Base-by-base conservation (phyloP, 345 rosid species). In the Euphorbia pulcherrima region DNA sequence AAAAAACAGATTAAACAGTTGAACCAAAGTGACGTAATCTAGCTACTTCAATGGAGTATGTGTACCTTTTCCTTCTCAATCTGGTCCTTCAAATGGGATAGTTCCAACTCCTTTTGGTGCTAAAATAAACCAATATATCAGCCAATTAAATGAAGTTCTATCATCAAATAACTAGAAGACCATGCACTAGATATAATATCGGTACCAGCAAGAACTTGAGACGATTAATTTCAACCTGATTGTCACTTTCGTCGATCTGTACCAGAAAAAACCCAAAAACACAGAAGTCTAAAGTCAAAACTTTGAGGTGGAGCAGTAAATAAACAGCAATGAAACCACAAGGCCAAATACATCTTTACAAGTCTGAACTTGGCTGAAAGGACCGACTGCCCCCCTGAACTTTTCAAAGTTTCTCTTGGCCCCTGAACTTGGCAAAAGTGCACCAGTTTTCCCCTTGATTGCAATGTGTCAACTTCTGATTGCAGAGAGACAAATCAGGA, bases 101-200 rank as follows among this genome's bases (percentile, higher is more conserved):
- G 65, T 77, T 93, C 94, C 86, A 86, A 74, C 86, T 88, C 97
- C 82, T 88, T 93, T 69, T 89, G 88, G 70, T 77, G 85, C 98
- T 90, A 75, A 57, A 48, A 33, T 67, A 78, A 71, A 61, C 30
- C 23, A 71, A 28, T 53, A 69, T 58, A 27, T 71, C 64, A 64
- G 66, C 52, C 44, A 40, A 68, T 23, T 46, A 21, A 55, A 55
- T 6, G 48, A 73, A 67, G 30, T 17, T 60, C 16, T 20, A 60
- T 46, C 18, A 21, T 29, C 54, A 11, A 30, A 67, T 16, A 63
- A 40, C 52, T 6, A 41, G 72, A 68, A 59, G 64, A 74, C 16
- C 24, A 62, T 52, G 39, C 33, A 24, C 50, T 28, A 60, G 33
- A 62, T 16, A 20, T 33, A 17, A 69, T 64, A 67, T 35, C 8